phyloP scores from a whole-genome alignment of 164 flowering plant species.

The Tinospora cordifolia region DNA sequence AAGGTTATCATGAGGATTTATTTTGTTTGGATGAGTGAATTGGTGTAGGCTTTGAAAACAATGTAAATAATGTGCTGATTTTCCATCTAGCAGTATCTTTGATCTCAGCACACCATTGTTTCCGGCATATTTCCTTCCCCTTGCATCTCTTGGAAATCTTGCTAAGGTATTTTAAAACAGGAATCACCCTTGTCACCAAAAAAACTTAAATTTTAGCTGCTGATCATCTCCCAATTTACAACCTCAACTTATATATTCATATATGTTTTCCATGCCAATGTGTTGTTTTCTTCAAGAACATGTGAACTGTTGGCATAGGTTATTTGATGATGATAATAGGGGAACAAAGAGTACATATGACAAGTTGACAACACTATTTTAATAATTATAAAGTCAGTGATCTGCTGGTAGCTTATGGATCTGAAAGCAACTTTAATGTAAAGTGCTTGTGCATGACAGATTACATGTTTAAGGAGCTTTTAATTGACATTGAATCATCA shows the following conservation, averaged over 20 bases:
- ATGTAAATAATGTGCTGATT: constrained; percentile 2
- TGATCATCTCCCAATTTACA: not conserved
- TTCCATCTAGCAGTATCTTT: constrained; percentile 64
- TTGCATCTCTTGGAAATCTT: constrained; percentile 93
- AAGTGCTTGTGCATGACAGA: not conserved
- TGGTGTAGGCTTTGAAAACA: constrained; percentile 6
- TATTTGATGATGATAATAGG: too few species aligned
- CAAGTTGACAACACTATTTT: not conserved
- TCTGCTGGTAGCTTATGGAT: not conserved
- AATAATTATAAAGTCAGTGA: not conserved
- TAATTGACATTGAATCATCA: not conserved
- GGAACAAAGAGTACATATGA: too few species aligned
- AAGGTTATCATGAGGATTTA: constrained; percentile 38
- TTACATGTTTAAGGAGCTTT: not conserved
- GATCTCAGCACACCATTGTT: constrained; percentile 76
- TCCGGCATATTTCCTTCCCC: constrained; percentile 74
- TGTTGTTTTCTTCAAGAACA: not conserved
- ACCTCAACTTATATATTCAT: not conserved
- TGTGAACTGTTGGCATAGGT: not conserved
- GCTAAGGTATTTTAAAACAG: constrained; percentile 52
- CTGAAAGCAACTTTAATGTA: not conserved
- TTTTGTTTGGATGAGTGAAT: constrained; percentile 4
- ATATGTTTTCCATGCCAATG: not conserved
- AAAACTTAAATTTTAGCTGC: not conserved
- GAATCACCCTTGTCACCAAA: not conserved